Evolutionary conservation across 768 basidiomycete species (phyloP).

Genomic region (Sporobolomyces roseus): DNA sequence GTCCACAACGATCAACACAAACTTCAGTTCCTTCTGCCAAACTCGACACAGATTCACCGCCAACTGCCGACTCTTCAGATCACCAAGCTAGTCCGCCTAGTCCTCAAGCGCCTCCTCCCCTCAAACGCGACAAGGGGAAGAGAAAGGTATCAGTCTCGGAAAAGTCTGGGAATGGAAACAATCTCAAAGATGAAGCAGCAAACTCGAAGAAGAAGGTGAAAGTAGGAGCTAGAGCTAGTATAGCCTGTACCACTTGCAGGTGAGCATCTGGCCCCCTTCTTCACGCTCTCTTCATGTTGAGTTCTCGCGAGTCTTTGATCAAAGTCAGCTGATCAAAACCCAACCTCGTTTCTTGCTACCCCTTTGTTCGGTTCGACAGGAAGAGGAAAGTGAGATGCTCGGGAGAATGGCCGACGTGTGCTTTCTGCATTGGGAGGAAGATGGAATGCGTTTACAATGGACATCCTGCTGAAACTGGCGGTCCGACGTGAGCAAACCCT

Average conservation of each 20-base stretch:
- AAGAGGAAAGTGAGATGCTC: slow-evolving; percentile 40
- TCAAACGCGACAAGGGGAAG: background rate
- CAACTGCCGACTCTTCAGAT: background rate
- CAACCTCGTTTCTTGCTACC: background rate
- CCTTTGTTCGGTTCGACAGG: background rate
- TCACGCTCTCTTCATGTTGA: too few species aligned
- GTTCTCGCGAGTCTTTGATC: background rate
- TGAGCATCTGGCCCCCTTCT: background rate
- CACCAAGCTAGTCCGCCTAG: background rate
- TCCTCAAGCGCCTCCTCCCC: background rate
- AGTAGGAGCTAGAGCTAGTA: slow-evolving; percentile 36
- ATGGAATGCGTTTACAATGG: slow-evolving; percentile 32
- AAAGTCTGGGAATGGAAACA: background rate
- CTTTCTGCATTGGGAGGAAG: slow-evolving; percentile 22
- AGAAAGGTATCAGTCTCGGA: background rate
- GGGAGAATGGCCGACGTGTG: slow-evolving; percentile 37
- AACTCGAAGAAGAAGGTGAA: slow-evolving; percentile 39
- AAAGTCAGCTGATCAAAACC: slow-evolving; percentile 6
- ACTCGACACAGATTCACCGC: background rate
- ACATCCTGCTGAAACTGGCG: slow-evolving; percentile 31
- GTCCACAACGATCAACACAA: background rate
- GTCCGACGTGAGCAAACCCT: slow-evolving; percentile 10
- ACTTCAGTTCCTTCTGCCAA: background rate
- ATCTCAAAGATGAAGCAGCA: background rate
- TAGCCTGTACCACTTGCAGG: slow-evolving; percentile 41